Conservation (phyloP, 208 protist genomes). For the Trypanosoma melophagium region DNA sequence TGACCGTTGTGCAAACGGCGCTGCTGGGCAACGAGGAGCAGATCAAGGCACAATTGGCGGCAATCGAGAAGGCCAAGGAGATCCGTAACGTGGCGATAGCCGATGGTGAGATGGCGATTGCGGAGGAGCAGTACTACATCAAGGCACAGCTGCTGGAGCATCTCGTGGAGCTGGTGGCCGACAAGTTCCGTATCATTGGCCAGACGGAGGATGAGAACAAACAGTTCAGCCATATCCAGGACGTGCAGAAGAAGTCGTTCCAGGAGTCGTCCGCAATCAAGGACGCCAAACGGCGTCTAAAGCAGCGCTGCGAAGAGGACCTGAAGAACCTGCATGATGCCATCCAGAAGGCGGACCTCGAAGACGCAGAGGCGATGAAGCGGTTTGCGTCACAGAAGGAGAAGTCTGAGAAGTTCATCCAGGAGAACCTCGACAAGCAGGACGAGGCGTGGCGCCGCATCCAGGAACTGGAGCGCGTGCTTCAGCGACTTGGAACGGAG, state of each 20-base stretch:
- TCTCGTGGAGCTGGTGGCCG: constrained; percentile 47
- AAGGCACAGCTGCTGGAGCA: constrained; percentile 61
- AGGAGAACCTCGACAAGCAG: constrained; percentile 74
- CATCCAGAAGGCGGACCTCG: constrained; percentile 78
- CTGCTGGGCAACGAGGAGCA: constrained; percentile 58
- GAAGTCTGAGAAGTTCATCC: constrained; percentile 62
- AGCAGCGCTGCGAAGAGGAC: constrained; percentile 72
- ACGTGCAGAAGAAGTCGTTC: constrained; percentile 77
- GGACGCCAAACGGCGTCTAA: constrained; percentile 74
- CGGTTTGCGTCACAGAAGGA: constrained; percentile 69
- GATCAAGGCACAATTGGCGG: constrained; percentile 46
- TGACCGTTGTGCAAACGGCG: constrained; percentile 49
- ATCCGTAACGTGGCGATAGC: constrained; percentile 44
- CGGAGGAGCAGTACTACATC: constrained; percentile 66
- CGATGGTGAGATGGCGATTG: constrained; percentile 56
- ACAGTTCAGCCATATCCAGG: constrained; percentile 40
- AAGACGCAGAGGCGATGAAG: constrained; percentile 78
- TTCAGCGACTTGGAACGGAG: constrained; percentile 73
- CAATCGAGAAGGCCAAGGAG: constrained; percentile 48
- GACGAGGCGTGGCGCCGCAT: constrained; percentile 79
- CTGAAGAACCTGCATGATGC: constrained; percentile 75
- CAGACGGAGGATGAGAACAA: constrained; percentile 61
- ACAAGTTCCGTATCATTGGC: constrained; percentile 61
- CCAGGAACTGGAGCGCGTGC: constrained; percentile 74
- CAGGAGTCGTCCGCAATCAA: constrained; percentile 77